Conservation (phyloP, 306 rosid species). For the Morella rubra region DNA sequence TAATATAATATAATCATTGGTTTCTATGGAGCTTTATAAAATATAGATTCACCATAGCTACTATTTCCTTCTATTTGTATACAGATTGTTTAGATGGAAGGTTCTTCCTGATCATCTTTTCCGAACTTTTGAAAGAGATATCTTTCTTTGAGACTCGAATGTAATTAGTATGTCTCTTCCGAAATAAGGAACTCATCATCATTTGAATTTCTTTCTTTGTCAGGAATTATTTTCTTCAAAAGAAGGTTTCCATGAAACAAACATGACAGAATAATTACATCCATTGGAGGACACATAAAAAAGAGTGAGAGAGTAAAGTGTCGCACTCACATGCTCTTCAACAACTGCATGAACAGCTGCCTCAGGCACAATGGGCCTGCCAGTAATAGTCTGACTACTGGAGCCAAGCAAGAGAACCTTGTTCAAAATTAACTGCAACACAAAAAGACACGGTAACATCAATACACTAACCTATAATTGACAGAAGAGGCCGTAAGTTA, state of each 20-base stretch:
- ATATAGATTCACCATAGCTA: no score
- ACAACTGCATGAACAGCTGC: constrained; percentile 86
- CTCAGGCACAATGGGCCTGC: constrained; percentile 78
- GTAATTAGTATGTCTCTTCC: not conserved
- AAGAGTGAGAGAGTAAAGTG: not conserved
- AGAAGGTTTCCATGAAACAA: not conserved
- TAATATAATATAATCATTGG: not conserved
- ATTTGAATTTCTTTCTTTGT: not conserved
- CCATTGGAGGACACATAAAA: not conserved
- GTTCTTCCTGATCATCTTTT: not conserved
- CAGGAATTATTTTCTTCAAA: not conserved
- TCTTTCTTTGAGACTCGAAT: no score
- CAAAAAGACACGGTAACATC: constrained; percentile 13
- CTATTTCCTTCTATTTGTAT: not conserved
- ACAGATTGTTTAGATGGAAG: not conserved
- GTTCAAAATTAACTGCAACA: constrained; percentile 70
- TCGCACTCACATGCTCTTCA: constrained; percentile 88
- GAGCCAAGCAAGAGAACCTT: constrained; percentile 85
- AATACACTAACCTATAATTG: constrained; percentile 12
- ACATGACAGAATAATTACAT: not conserved
- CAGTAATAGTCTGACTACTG: constrained; percentile 71
- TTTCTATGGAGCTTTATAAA: not conserved
- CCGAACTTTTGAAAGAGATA: not conserved
- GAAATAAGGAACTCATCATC: not conserved
- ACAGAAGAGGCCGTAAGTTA: constrained; percentile 1